Conservation (phyloP, 805 yeast genomes). For the Myxozyma neglecta region DNA sequence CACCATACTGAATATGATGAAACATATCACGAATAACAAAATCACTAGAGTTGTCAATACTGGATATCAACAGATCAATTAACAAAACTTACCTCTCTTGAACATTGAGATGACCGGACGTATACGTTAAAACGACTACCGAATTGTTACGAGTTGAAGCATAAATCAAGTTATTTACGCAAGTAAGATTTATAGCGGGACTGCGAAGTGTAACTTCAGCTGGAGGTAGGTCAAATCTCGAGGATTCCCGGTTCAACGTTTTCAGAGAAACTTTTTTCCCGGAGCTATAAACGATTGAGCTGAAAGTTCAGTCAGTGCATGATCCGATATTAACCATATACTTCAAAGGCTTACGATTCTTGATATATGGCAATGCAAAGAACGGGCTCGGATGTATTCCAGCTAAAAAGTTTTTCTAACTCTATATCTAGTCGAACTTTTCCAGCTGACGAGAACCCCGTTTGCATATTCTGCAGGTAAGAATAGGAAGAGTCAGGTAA, state of each 20-base stretch:
- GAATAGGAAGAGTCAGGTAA: neutral
- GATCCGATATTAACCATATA: neutral
- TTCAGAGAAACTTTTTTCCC: slow-evolving; percentile 15
- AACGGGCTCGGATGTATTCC: slow-evolving; percentile 20
- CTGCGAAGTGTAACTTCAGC: slow-evolving; percentile 14
- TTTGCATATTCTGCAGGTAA: too few species aligned
- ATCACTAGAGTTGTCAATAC: slow-evolving; percentile 14
- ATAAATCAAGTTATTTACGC: slow-evolving; percentile 6
- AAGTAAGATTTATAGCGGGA: slow-evolving; percentile 13
- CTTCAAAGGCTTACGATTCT: neutral
- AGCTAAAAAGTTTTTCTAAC: slow-evolving; percentile 14
- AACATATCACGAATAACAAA: slow-evolving; percentile 18
- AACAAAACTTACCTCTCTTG: slow-evolving; percentile 12
- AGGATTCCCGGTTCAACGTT: slow-evolving; percentile 9
- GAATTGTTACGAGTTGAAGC: slow-evolving; percentile 24
- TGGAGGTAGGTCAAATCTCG: slow-evolving; percentile 8
- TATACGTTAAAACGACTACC: slow-evolving; percentile 4
- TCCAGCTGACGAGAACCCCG: neutral
- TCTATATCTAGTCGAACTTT: neutral
- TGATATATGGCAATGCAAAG: slow-evolving; percentile 16
- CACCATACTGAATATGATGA: slow-evolving; percentile 4
- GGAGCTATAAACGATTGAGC: slow-evolving; percentile 20
- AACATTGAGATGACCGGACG: neutral
- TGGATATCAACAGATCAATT: neutral
- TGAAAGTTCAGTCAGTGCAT: neutral